Conservation (phyloP, 805 yeast species). For the Metschnikowia rubicola region DNA sequence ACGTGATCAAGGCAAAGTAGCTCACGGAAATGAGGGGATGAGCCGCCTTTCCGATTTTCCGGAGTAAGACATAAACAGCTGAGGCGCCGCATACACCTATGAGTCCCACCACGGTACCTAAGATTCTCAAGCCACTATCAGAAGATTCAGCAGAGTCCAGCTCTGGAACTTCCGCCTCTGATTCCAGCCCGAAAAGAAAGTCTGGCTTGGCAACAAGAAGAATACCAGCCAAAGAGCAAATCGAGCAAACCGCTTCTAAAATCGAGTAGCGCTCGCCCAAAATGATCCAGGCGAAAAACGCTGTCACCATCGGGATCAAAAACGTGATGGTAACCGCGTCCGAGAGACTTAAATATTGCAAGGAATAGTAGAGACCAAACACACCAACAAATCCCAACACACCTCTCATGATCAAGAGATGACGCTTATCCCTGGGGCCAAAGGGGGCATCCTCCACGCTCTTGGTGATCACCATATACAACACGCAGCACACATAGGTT, state of each 20-base stretch:
- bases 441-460: slow-evolving; percentile 58
- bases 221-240: slow-evolving; percentile 71
- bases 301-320: slow-evolving; percentile 72
- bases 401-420: slow-evolving; percentile 59
- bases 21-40: slow-evolving; percentile 80
- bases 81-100: slow-evolving; percentile 70
- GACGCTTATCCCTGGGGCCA: slow-evolving; percentile 62
- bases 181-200: slow-evolving; percentile 54
- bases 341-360: slow-evolving; percentile 69
- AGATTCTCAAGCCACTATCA: slow-evolving; percentile 51
- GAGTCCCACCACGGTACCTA: slow-evolving; percentile 63
- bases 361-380: slow-evolving; percentile 70
- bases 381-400: slow-evolving; percentile 71
- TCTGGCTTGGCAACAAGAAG: slow-evolving; percentile 77
- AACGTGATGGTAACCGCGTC: slow-evolving; percentile 83
- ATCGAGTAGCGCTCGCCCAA: slow-evolving; percentile 64
- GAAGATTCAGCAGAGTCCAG: slow-evolving; percentile 47
- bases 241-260: slow-evolving; percentile 66
- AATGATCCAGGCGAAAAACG: slow-evolving; percentile 64
- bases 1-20: slow-evolving; percentile 63
- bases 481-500: slow-evolving; percentile 57
- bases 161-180: slow-evolving; percentile 27
- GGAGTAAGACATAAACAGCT: slow-evolving; percentile 62
- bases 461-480: slow-evolving; percentile 50
- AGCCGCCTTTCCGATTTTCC: slow-evolving; percentile 72